Evolutionary conservation across 176 grass and related monocot species (phyloP).

Genomic region (Ensete ventricosum): DNA sequence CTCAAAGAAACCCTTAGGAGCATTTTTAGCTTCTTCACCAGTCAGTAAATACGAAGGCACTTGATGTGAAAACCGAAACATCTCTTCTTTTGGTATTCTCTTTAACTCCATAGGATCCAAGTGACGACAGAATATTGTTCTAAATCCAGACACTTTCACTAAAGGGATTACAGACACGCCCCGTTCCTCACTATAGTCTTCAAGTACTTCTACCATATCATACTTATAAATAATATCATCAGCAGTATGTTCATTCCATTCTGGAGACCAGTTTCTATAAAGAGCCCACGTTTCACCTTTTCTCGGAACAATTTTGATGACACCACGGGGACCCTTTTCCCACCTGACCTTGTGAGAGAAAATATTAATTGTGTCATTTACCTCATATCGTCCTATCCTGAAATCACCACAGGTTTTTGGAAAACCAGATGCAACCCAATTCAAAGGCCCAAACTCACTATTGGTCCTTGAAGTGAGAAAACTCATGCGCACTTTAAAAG

Average conservation of each 20-base stretch:
- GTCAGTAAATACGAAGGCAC: conserved; percentile 54
- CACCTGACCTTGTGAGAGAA: conserved; percentile 53
- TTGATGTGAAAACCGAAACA: conserved; percentile 63
- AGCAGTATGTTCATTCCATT: conserved; percentile 47
- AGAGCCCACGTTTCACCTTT: conserved; percentile 62
- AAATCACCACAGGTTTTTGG: conserved; percentile 61
- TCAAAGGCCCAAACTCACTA: conserved; percentile 43
- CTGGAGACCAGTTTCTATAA: conserved; percentile 50
- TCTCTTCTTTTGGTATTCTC: conserved; percentile 46
- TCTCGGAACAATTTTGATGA: conserved; percentile 51
- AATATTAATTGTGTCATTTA: conserved; percentile 42
- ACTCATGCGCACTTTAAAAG: conserved; percentile 44
- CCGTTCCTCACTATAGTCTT: conserved; percentile 38
- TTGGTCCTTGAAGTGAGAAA: conserved; percentile 45
- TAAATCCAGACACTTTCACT: conserved; percentile 41
- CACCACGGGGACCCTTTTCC: conserved; percentile 44
- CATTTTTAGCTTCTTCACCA: conserved; percentile 46
- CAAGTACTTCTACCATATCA: conserved; percentile 42
- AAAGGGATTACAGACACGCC: conserved; percentile 46
- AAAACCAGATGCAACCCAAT: conserved; percentile 52
- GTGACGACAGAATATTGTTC: conserved; percentile 39
- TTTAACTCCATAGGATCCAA: conserved; percentile 17
- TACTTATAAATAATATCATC: conserved; percentile 43
- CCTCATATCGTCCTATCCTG: conserved; percentile 36
- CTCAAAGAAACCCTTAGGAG: conserved; percentile 54